Evolutionary conservation across 2,329 filamentous ascomycete species (phyloP).

Genomic region (Ophiostoma triangulosporum): DNA sequence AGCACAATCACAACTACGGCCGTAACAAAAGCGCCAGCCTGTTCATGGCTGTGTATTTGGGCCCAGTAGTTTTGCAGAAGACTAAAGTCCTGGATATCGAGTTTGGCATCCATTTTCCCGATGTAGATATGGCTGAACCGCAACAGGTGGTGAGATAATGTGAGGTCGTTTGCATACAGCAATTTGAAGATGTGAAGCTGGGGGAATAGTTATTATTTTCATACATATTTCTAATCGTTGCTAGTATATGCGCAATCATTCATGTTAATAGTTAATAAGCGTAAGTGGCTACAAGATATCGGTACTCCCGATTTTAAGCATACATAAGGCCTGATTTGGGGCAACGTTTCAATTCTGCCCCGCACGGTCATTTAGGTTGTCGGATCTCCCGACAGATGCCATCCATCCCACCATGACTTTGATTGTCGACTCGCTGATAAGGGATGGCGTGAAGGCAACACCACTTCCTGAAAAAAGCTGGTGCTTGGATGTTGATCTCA

Average conservation of each 20-base stretch:
- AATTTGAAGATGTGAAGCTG: background rate
- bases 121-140: background rate
- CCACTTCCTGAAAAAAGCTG: no score
- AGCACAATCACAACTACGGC: conserved; percentile 6
- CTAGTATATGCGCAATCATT: background rate
- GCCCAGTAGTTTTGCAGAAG: conserved; percentile 10
- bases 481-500: no score
- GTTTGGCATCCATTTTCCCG: conserved; percentile 7
- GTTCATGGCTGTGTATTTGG: conserved; percentile 8
- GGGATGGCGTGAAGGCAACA: background rate
- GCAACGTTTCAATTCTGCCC: background rate
- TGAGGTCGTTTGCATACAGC: background rate
- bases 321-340: background rate
- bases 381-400: background rate
- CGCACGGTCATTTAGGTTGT: background rate
- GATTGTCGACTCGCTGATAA: background rate
- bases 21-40: conserved; percentile 8
- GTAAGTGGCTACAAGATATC: background rate
- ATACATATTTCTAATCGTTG: background rate
- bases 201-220: background rate
- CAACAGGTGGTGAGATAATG: background rate
- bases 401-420: background rate
- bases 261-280: background rate
- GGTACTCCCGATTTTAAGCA: background rate
- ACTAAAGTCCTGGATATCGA: conserved; percentile 2